A percentile compares a stretch with the other conserved stretches of the same genome.
Conservation (phyloP, 2,329 filamentous ascomycete genomes). For the Aspergillus fumigatiaffinis region DNA sequence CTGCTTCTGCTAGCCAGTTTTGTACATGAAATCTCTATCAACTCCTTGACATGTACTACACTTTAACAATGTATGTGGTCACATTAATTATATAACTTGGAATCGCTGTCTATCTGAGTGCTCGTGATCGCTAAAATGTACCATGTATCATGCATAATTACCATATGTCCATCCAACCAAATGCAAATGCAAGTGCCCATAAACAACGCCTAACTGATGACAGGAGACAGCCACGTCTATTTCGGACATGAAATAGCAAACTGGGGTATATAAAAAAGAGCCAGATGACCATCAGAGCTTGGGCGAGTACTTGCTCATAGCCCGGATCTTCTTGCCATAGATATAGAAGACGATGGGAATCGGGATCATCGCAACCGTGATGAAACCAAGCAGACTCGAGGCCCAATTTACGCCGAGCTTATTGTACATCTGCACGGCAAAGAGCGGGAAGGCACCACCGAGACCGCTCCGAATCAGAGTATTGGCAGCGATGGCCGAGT, state of each 20-base stretch:
- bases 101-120: neutral
- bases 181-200: neutral
- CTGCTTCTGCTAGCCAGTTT: neutral
- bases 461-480: conserved; percentile 32
- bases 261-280: neutral
- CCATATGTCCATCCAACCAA: neutral
- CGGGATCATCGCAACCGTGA: conserved; percentile 39
- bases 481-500: conserved; percentile 38
- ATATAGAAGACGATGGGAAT: conserved; percentile 46
- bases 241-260: neutral
- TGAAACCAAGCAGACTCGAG: conserved; percentile 33
- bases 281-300: conserved; percentile 13
- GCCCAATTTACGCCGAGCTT: conserved; percentile 36
- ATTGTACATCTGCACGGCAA: conserved; percentile 32
- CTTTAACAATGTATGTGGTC: neutral
- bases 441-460: conserved; percentile 30
- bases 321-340: conserved; percentile 43
- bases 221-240: neutral
- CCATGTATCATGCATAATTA: neutral
- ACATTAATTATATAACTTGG: neutral
- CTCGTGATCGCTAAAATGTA: neutral
- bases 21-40: neutral
- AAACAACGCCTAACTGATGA: neutral
- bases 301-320: conserved; percentile 40
- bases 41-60: neutral